Conservation (phyloP, 306 rosid genomes). For the Pueraria montana region DNA sequence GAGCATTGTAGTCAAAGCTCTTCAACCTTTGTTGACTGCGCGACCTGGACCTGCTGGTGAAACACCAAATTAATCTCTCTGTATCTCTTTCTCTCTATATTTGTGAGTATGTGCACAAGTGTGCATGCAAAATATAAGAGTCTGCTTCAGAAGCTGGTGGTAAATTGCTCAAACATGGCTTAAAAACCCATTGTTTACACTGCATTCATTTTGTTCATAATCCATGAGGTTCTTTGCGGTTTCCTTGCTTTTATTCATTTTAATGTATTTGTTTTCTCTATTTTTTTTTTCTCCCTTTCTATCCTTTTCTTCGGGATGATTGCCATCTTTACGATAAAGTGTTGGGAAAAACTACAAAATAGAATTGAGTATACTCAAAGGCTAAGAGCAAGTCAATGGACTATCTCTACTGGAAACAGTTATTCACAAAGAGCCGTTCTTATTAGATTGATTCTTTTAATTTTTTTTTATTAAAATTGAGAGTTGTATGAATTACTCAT, state of each 20-base stretch:
- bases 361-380: slow-evolving; percentile 25
- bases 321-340: slow-evolving; percentile 31
- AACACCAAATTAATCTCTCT: slow-evolving; percentile 59
- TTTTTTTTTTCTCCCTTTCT: not conserved
- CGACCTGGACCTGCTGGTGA: slow-evolving; percentile 82
- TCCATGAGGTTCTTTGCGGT: slow-evolving; percentile 51
- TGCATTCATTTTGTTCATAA: slow-evolving; percentile 73
- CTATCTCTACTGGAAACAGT: slow-evolving; percentile 19
- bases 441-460: slow-evolving; percentile 34
- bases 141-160: slow-evolving; percentile 58
- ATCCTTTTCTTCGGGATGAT: slow-evolving; percentile 38
- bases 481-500: not conserved
- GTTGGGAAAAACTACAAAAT: slow-evolving; percentile 39
- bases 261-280: not conserved
- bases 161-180: slow-evolving; percentile 57
- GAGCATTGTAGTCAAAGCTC: slow-evolving; percentile 98
- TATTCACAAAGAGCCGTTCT: slow-evolving; percentile 14
- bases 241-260: slow-evolving; percentile 43
- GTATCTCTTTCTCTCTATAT: slow-evolving; percentile 47
- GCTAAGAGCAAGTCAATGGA: slow-evolving; percentile 31
- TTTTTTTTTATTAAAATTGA: slow-evolving; percentile 17
- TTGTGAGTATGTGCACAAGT: slow-evolving; percentile 51
- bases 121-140: slow-evolving; percentile 52
- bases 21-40: slow-evolving; percentile 85
- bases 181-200: slow-evolving; percentile 54